Percentiles rank a stretch among this genome's conserved stretches.
Conservation (phyloP, 1,284 basidiomycete genomes). For the Ceratobasidium sp. region DNA sequence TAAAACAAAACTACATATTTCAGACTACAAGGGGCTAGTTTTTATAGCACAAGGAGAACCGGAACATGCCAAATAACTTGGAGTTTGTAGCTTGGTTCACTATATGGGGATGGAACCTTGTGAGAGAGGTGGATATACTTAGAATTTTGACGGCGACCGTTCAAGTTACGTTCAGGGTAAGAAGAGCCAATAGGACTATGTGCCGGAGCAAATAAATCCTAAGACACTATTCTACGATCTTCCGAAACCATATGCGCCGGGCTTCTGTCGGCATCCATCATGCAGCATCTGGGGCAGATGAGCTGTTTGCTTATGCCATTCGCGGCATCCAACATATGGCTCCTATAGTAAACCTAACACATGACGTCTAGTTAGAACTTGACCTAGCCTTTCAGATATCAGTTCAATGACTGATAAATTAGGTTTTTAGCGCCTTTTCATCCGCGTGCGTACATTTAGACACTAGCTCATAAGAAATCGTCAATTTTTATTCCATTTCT, state of each 20-base stretch:
- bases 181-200: neutral
- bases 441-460: too few species aligned
- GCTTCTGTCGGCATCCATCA: slow-evolving; percentile 28
- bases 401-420: too few species aligned
- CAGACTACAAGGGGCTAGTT: neutral
- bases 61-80: neutral
- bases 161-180: neutral
- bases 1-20: neutral
- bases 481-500: too few species aligned
- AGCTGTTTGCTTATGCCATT: neutral
- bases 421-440: too few species aligned
- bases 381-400: too few species aligned
- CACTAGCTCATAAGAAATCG: too few species aligned
- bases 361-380: neutral
- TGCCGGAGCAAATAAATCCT: neutral
- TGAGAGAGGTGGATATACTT: neutral
- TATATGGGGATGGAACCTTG: neutral
- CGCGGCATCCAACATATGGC: neutral
- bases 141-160: neutral
- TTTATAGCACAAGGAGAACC: neutral
- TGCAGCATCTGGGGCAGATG: neutral
- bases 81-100: neutral
- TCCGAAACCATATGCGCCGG: neutral
- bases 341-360: neutral
- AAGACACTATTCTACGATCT: neutral